Conservation (phyloP, 176 grass and related monocot genomes). For the Aegilops longissima region DNA sequence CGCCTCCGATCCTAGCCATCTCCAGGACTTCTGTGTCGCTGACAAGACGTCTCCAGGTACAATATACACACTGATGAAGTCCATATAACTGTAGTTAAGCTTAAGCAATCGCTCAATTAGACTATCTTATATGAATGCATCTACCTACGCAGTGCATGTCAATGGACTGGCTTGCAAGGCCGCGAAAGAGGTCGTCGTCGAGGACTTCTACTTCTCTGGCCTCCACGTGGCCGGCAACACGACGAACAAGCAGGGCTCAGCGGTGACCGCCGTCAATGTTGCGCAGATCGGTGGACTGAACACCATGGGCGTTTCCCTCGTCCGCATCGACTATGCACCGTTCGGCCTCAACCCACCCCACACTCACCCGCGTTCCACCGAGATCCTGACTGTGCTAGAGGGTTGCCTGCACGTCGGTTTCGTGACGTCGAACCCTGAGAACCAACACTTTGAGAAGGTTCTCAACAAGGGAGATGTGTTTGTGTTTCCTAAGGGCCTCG, state of each 20-base stretch:
- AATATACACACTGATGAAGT: too few species aligned
- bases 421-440: background rate
- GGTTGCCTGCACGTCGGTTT: conserved; percentile 44
- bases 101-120: too few species aligned
- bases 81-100: too few species aligned
- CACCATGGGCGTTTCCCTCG: conserved; percentile 30
- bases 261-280: conserved; percentile 23
- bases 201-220: too few species aligned
- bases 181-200: too few species aligned
- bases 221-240: too few species aligned
- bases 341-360: conserved; percentile 33
- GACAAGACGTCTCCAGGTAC: background rate
- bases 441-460: background rate
- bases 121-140: too few species aligned
- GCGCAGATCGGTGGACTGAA: conserved; percentile 28
- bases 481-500: background rate
- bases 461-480: conserved; percentile 24
- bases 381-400: background rate
- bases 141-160: too few species aligned
- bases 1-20: conserved; percentile 3
- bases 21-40: background rate
- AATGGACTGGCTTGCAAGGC: too few species aligned
- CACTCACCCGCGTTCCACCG: background rate
- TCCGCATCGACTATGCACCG: conserved; percentile 36
- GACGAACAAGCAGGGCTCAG: conserved; percentile 14